These are phyloP conservation scores for Arthroderma sp. DNA, from an alignment of 2,329 filamentous ascomycete genomes.

Conservation along the genomic window DNA sequence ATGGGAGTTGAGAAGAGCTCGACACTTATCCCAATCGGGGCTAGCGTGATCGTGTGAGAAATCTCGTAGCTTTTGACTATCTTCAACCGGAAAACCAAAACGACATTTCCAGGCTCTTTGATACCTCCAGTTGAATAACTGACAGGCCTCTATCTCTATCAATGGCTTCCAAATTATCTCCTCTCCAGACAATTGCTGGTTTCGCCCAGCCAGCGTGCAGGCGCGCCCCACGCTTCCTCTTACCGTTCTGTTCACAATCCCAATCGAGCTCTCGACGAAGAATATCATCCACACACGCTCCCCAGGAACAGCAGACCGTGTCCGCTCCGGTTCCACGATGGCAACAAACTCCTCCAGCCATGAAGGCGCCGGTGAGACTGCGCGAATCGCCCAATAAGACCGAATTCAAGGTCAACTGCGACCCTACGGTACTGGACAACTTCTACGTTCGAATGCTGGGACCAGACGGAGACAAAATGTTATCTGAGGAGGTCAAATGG, in stretches of 20 bases:
- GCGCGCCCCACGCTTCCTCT: conserved; percentile 16
- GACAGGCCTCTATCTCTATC: background rate
- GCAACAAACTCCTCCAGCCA: conserved; percentile 55
- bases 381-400: conserved; percentile 26
- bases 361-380: conserved; percentile 53
- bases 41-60: conserved; percentile 7
- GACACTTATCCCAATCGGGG: conserved; percentile 6
- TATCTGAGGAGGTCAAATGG: conserved; percentile 93
- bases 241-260: conserved; percentile 19
- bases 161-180: conserved; percentile 14
- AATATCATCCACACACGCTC: conserved; percentile 19
- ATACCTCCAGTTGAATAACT: background rate
- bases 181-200: conserved; percentile 13
- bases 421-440: conserved; percentile 60
- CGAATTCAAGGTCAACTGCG: conserved; percentile 57
- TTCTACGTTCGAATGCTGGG: conserved; percentile 71
- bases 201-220: conserved; percentile 15
- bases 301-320: conserved; percentile 22
- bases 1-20: background rate
- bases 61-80: conserved; percentile 9
- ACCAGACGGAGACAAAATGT: conserved; percentile 54
- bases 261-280: conserved; percentile 16
- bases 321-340: conserved; percentile 47
- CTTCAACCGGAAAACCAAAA: background rate
- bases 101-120: background rate